Evolutionary conservation across 176 grass and related monocot species (phyloP), one percentile per base, ranked within the genome.

Genomic region (Eleusine indica): DNA sequence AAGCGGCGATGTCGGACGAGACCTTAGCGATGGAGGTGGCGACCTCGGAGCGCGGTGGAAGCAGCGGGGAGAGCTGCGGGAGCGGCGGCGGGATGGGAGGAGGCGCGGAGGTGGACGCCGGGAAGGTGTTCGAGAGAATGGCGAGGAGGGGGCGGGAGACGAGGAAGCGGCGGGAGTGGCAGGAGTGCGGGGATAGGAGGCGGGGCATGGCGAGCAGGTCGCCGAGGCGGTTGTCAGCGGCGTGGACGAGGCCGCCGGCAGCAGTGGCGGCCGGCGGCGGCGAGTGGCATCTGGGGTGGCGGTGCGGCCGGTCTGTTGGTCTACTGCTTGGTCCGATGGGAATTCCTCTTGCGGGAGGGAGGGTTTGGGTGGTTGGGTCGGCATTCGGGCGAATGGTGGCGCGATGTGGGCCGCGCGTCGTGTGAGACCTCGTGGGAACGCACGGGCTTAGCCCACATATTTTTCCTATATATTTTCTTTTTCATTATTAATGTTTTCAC

Each of bases 91-190:
- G 51, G 19, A 9, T 9, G 17, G 49, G 74, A 66, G 46, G 66
- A 25, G 44, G 41, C 28, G 65, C 47, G 53, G 82, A 11, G 28
- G 76, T 21, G 73, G 76, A 89, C 37, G 76, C 47, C 51, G 87
- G 87, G 64, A 89, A 87, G 76, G 79, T 82, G 82, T 80, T 89
- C 75, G 79, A 87, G 28, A 87, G 70, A 88, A 89, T 83, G 79
- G 41, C 87, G 58, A 84, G 19, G 35, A 87, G 83, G 75, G 74
- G 73, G 42, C 73, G 79, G n/a, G 48, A n/a, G 74, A 61, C 71
- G 46, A 66, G 19, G 70, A 9, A 77, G 49, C 30, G 71, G 46
- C 66, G 71, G 67, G 78, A 68, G 72, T 48, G 82, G 73, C 43
- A 21, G 19, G 51, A 48, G 38, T 80, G 80, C 7, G 43, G 87